Evolutionary conservation across 1,284 basidiomycete species (phyloP), one percentile per base, ranked within the genome.

Genomic region (Boletus mariae): DNA sequence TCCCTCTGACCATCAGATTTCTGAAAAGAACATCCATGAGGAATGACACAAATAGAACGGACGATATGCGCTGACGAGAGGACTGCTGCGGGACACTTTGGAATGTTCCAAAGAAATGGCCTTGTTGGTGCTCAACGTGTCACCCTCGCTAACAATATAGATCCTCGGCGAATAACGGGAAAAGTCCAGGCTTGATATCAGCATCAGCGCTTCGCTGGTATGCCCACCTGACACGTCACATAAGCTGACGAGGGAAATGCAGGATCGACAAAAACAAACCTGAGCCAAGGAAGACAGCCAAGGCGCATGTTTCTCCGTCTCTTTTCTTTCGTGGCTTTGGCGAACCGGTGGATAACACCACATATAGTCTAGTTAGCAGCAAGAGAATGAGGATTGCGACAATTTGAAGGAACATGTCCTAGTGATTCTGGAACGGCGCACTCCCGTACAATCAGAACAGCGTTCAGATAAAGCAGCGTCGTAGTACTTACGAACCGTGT

Each of bases 101-200:
- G 61, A 62, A 17, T 54, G 55, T 63, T 98, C 96, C 47, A 96
- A 70, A 12, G 77, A 76, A 11, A 71, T 54, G 0, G 84, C 92
- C 67, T 94, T 94, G 52, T 78, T 74, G 26, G 79, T 73, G 64
- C 92, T 95, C 58, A 98, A 79, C 25, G 68, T 64, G 70, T 99
- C 96, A 1, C 90, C 94, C 51, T 89, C 78, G 57, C 90, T 89
- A 61, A 93, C 74, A 52, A 98, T 80, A 67, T 98, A 99, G 29
- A 79, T 83, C 47, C 96, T 78, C 12, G 83, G 86, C 1, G 75
- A 75, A 70, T 96, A 98, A 45, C 88, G 83, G 15, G 75, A 64
- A 53, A 87, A 86, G 65, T 96, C 86, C 38, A 99, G 72, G 5
- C 85, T 75, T 2, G 85, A 85, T n/a, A 92, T 61, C 17, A 99